Percentiles rank a stretch among this genome's conserved stretches.
Evolutionary conservation across 1,139 yeast species (phyloP).

Genomic region (Saccharomyces hybrid): DNA sequence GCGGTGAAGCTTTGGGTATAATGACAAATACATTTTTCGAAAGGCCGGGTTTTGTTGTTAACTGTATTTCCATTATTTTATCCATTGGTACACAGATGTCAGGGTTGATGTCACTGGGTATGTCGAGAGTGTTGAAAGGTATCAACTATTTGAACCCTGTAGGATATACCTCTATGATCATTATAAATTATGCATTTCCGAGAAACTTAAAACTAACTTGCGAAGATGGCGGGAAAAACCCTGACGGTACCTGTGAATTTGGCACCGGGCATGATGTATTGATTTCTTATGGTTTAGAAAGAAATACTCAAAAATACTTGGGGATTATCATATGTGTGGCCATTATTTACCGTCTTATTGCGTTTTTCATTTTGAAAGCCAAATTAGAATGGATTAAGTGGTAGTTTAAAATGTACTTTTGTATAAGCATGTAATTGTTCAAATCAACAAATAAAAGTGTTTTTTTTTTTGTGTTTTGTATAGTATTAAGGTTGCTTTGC

Average conservation of each 20-base stretch:
- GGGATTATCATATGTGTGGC: slow-evolving; percentile 34
- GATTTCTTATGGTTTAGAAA: slow-evolving; percentile 37
- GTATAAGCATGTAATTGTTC: no score
- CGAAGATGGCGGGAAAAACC: slow-evolving; percentile 32
- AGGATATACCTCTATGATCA: slow-evolving; percentile 56
- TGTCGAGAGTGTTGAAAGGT: slow-evolving; percentile 62
- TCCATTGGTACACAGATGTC: slow-evolving; percentile 75
- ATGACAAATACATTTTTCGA: slow-evolving; percentile 61
- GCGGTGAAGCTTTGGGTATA: slow-evolving; percentile 81
- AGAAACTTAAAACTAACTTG: slow-evolving; percentile 37
- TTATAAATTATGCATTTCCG: slow-evolving; percentile 43
- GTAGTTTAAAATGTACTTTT: slow-evolving; percentile 2
- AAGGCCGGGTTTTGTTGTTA: slow-evolving; percentile 75
- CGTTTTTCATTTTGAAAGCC: slow-evolving; percentile 32
- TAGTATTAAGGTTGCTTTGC: no score
- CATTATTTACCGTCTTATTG: slow-evolving; percentile 34
- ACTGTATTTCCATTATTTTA: slow-evolving; percentile 53
- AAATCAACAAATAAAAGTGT: no score
- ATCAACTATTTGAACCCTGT: slow-evolving; percentile 68
- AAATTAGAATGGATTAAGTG: slow-evolving; percentile 30
- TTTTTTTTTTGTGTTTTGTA: neutral
- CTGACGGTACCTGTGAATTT: slow-evolving; percentile 36
- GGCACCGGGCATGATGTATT: slow-evolving; percentile 45
- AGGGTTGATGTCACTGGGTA: slow-evolving; percentile 72
- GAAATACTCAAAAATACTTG: slow-evolving; percentile 31